Percentiles rank a stretch among this genome's conserved stretches.
Conservation (phyloP, 2,329 filamentous ascomycete species). For the Lachnellula subtilissima region DNA sequence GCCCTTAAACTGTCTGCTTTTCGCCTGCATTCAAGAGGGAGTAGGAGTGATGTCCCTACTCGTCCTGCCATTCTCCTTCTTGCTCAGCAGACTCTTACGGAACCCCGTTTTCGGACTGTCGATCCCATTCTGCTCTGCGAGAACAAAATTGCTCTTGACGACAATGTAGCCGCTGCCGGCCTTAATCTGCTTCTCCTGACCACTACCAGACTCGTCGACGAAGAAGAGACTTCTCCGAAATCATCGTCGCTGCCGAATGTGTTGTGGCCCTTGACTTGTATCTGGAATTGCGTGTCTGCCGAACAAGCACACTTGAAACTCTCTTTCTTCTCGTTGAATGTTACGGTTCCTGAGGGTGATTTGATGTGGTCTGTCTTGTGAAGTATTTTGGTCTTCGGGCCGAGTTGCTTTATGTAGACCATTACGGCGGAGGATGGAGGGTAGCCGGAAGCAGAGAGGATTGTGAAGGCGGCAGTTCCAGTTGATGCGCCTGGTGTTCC, state of each 20-base stretch:
- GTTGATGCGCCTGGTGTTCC: constrained; percentile 49
- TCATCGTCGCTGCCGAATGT: constrained; percentile 79
- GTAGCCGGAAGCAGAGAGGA: constrained; percentile 75
- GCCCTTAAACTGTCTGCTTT: too few species aligned
- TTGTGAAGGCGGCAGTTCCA: constrained; percentile 74
- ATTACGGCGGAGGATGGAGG: constrained; percentile 74
- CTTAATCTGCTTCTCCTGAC: constrained; percentile 66
- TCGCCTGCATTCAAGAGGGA: neutral
- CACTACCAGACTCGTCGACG: constrained; percentile 71
- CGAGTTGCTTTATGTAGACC: constrained; percentile 63
- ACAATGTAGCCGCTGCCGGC: constrained; percentile 70
- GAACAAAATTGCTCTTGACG: constrained; percentile 67
- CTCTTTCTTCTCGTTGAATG: constrained; percentile 61
- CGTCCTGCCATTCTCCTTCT: constrained; percentile 38
- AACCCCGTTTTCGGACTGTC: constrained; percentile 42
- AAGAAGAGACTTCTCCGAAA: constrained; percentile 87
- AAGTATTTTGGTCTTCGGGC: constrained; percentile 68
- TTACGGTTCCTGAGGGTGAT: constrained; percentile 57
- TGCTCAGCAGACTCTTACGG: constrained; percentile 52
- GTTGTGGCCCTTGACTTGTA: constrained; percentile 80
- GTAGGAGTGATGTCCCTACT: constrained; percentile 42
- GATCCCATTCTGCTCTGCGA: constrained; percentile 36
- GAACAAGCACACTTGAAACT: constrained; percentile 73
- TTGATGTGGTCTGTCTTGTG: constrained; percentile 94
- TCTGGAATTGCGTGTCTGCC: constrained; percentile 79